phyloP scores from a whole-genome alignment of 2,329 filamentous ascomycete genomes.

The Botrytis tulipae region DNA sequence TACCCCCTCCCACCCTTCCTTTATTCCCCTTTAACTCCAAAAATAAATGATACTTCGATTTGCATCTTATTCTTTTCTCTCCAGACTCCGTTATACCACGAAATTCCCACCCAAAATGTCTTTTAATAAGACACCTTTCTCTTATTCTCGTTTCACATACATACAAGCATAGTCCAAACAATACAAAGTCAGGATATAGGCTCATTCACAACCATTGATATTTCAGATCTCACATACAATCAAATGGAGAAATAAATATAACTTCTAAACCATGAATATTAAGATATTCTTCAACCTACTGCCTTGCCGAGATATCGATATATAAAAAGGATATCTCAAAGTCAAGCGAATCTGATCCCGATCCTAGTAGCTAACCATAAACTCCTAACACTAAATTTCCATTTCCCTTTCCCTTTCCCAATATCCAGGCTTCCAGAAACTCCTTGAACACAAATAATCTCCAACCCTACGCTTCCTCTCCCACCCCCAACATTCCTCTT shows the following conservation, averaged over 20 bases:
- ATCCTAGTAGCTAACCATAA: background rate
- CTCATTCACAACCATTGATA: background rate
- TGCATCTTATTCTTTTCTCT: too few relatives aligned
- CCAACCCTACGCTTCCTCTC: slow-evolving; percentile 39
- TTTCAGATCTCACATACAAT: fast-evolving
- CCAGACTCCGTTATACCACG: too few relatives aligned
- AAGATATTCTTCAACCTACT: background rate
- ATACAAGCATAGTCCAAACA: fast-evolving
- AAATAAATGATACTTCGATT: too few relatives aligned
- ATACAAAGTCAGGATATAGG: background rate
- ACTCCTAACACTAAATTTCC: background rate
- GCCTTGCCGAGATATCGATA: background rate
- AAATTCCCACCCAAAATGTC: too few relatives aligned
- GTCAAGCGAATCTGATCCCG: background rate
- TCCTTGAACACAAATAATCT: background rate
- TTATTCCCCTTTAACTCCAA: too few relatives aligned
- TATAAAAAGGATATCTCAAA: background rate
- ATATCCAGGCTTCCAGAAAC: background rate
- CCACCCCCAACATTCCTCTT: slow-evolving; percentile 60
- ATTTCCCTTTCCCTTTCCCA: background rate
- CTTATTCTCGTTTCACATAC: background rate
- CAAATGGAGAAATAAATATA: background rate
- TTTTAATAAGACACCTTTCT: background rate
- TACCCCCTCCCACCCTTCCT: too few relatives aligned
- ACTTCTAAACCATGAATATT: background rate